Evolutionary conservation across 495 filamentous ascomycete genomes (phyloP), one percentile per base, ranked within the genome.

Genomic region (Pseudotulostoma volvatum): DNA sequence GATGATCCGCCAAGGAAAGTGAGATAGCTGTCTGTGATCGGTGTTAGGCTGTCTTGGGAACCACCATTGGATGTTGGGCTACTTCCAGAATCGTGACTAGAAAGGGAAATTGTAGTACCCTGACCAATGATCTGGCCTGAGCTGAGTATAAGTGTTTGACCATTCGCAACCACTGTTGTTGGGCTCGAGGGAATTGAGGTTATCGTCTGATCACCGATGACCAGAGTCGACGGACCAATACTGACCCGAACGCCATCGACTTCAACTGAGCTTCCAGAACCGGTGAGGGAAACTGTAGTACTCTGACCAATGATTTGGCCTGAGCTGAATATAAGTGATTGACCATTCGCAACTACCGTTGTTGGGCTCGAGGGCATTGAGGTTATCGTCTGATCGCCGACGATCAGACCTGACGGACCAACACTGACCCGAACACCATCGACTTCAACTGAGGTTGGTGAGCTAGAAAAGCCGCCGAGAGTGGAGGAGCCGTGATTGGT

Each of bases 1-100:
- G 61, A 54, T 2, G 60, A 54, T 34, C 50, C 59, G 16, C 67
- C 31, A 9, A 54, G 49, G 18, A 76, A 55, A 15, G 52, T 45
- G 9, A 63, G 47, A 31, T 46, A 48, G 5, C 23, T 11, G 5
- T 5, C 11, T 5, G 23, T 28, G 11, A 39, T 47, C 21, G 39
- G 44, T 9, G 46, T 51, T 19, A 53, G 37, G n/a, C n/a, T n/a
- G n/a, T n/a, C n/a, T n/a, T n/a, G n/a, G 8, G 39, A 36, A 14
- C 39, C 36, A 7, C 35, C 38, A 19, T 31, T 20, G 7, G 45
- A 20, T 18, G 17, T 20, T 21, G 25, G 21, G 3, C 37, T 18
- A n/a, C n/a, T n/a, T n/a, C n/a, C n/a, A n/a, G n/a, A n/a, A n/a
- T n/a, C n/a, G n/a, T n/a, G n/a, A n/a, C n/a, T n/a, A 7, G 44